Evolutionary conservation across 495 filamentous ascomycete genomes (phyloP).

Genomic region (Ramalina intermedia): DNA sequence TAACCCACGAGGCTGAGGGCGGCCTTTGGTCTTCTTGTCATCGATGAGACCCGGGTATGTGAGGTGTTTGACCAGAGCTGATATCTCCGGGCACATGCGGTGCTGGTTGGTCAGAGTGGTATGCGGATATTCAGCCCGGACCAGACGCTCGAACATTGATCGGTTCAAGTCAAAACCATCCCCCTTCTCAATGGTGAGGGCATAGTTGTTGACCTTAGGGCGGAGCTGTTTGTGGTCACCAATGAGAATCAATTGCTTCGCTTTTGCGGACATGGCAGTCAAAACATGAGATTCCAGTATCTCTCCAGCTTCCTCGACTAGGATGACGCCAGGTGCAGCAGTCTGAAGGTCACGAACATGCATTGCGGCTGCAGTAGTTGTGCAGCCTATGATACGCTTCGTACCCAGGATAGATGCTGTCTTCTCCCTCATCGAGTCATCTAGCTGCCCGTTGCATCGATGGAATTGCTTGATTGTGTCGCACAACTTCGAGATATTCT

Average conservation of each 20-base stretch:
- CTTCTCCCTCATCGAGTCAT: constrained; percentile 29
- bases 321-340: constrained; percentile 37
- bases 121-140: constrained; percentile 38
- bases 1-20: constrained; percentile 42
- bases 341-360: constrained; percentile 36
- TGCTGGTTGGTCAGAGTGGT: constrained; percentile 48
- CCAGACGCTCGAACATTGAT: constrained; percentile 59
- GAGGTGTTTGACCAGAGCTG: constrained; percentile 39
- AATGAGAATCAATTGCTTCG: constrained; percentile 57
- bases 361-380: constrained; percentile 61
- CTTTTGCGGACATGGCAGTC: constrained; percentile 41
- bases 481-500: constrained; percentile 29
- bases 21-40: constrained; percentile 32
- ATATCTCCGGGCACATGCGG: constrained; percentile 60
- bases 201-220: constrained; percentile 54
- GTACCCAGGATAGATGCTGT: constrained; percentile 29
- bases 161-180: constrained; percentile 55
- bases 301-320: constrained; percentile 72
- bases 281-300: constrained; percentile 61
- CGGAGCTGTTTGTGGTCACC: constrained; percentile 69
- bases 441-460: constrained; percentile 24
- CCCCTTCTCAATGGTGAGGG: constrained; percentile 49
- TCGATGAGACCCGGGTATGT: constrained; percentile 55
- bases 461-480: constrained; percentile 28
- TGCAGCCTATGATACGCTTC: constrained; percentile 59